These are phyloP conservation scores for Xylariales sp. DNA, from an alignment of 2,329 filamentous ascomycete species.

Conservation along the genomic window DNA sequence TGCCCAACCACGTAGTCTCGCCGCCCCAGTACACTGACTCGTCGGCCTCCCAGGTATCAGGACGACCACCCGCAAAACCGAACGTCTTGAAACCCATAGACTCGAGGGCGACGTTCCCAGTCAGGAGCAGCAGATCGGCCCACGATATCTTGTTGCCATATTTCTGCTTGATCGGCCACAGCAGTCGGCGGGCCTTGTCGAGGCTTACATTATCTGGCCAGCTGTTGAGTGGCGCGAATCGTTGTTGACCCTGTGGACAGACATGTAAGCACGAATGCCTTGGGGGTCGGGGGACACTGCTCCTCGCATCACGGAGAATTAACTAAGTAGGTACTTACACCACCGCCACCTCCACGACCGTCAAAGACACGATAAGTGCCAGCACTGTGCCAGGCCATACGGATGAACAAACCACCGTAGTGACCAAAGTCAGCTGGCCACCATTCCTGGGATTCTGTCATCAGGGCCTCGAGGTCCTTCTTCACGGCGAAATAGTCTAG, in stretches of 20 bases:
- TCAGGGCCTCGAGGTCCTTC: slow-evolving; percentile 65
- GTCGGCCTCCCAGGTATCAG: slow-evolving; percentile 71
- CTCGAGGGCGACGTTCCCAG: slow-evolving; percentile 73
- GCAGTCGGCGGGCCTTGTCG: slow-evolving; percentile 74
- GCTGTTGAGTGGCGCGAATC: slow-evolving; percentile 75
- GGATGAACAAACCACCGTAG: slow-evolving; percentile 75
- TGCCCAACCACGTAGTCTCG: slow-evolving; percentile 70
- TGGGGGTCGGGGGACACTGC: no score
- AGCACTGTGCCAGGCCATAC: slow-evolving; percentile 77
- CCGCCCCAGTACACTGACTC: slow-evolving; percentile 74
- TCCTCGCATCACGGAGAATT: background rate
- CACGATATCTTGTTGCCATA: slow-evolving; percentile 80
- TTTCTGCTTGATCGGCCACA: slow-evolving; percentile 82
- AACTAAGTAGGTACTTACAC: slow-evolving; percentile 3
- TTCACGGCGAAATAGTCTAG: slow-evolving; percentile 68
- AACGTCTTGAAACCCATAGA: slow-evolving; percentile 71
- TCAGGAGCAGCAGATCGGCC: slow-evolving; percentile 67
- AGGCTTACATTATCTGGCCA: slow-evolving; percentile 77
- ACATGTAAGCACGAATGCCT: no score
- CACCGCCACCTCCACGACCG: slow-evolving; percentile 68
- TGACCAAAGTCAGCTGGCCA: slow-evolving; percentile 81
- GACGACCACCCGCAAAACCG: slow-evolving; percentile 68
- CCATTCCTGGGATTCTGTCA: slow-evolving; percentile 76
- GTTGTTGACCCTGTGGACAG: slow-evolving; percentile 64
- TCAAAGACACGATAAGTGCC: slow-evolving; percentile 74